Evolutionary conservation across 768 basidiomycete genomes (phyloP).

Genomic region (Roridomyces roridus): DNA sequence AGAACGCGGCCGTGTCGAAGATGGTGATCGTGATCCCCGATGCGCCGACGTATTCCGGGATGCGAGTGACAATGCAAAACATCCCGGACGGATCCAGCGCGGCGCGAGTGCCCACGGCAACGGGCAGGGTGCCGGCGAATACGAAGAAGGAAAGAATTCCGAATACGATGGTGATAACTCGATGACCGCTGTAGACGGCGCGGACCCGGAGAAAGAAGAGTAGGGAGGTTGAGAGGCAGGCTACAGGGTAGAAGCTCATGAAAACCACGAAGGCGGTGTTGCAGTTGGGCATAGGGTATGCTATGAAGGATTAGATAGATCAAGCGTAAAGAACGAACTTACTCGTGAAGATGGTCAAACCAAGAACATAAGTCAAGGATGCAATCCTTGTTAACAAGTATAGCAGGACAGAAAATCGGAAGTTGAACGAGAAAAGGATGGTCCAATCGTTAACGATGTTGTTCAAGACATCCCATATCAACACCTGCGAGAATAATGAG

Average conservation of each 20-base stretch:
- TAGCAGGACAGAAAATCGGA: too few relatives aligned
- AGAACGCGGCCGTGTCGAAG: slow-evolving; percentile 37
- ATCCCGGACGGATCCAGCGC: slow-evolving; percentile 28
- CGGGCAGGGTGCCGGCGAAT: slow-evolving; percentile 30
- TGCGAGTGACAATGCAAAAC: slow-evolving; percentile 29
- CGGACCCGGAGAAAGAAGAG: slow-evolving; percentile 37
- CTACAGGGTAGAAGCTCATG: slow-evolving; percentile 28
- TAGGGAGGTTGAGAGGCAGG: slow-evolving; percentile 26
- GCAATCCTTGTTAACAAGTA: slow-evolving; percentile 19
- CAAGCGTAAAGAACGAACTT: background rate
- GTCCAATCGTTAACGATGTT: slow-evolving; percentile 30
- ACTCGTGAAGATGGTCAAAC: slow-evolving; percentile 28
- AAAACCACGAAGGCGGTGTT: background rate
- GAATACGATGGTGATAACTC: slow-evolving; percentile 30
- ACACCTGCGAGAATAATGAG: too few relatives aligned
- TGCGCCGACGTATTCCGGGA: slow-evolving; percentile 23
- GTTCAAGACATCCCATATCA: slow-evolving; percentile 35
- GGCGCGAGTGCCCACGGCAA: slow-evolving; percentile 30
- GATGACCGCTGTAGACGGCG: slow-evolving; percentile 31
- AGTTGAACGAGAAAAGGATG: slow-evolving; percentile 28
- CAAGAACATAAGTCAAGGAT: slow-evolving; percentile 17
- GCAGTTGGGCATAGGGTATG: background rate
- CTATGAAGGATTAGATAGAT: background rate
- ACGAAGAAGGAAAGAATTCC: slow-evolving; percentile 38
- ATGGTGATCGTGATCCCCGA: slow-evolving; percentile 28